Conservation (phyloP, 768 basidiomycete species). For the Cystofilobasidium ferigula region DNA sequence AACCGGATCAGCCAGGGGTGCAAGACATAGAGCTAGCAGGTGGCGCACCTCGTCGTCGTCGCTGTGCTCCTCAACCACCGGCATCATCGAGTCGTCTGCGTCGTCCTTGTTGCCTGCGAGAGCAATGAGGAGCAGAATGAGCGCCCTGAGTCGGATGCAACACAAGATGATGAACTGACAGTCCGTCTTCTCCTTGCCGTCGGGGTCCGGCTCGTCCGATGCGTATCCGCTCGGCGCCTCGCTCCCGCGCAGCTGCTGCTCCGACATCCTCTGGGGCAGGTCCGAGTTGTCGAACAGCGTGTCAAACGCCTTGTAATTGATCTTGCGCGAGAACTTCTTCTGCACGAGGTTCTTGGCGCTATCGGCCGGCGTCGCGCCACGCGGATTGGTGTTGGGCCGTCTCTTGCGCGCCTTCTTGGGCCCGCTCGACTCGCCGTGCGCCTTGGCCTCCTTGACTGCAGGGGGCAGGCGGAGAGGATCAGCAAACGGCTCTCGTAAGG, state of each 20-base stretch:
- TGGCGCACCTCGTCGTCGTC: slow-evolving; percentile 2
- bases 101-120: slow-evolving; percentile 7
- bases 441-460: slow-evolving; percentile 21
- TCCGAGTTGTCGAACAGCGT: slow-evolving; percentile 48
- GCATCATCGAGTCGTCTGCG: neutral
- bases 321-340: slow-evolving; percentile 74
- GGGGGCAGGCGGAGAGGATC: too few relatives aligned
- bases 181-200: slow-evolving; percentile 12
- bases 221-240: slow-evolving; percentile 4
- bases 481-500: neutral
- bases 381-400: slow-evolving; percentile 49
- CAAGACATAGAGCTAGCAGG: too few relatives aligned
- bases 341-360: slow-evolving; percentile 69
- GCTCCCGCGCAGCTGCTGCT: slow-evolving; percentile 13
- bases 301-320: slow-evolving; percentile 84
- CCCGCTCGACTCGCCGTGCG: slow-evolving; percentile 12
- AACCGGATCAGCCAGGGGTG: too few relatives aligned
- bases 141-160: neutral
- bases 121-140: neutral
- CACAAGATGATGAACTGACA: neutral
- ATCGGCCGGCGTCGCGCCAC: slow-evolving; percentile 62
- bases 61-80: neutral
- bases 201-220: neutral
- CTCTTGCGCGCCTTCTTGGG: slow-evolving; percentile 42
- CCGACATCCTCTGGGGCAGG: slow-evolving; percentile 23